A percentile compares a stretch with the other conserved stretches of the same genome.
Evolutionary conservation across 768 basidiomycete species (phyloP).

Genomic region (Panaeolus papilionaceus): DNA sequence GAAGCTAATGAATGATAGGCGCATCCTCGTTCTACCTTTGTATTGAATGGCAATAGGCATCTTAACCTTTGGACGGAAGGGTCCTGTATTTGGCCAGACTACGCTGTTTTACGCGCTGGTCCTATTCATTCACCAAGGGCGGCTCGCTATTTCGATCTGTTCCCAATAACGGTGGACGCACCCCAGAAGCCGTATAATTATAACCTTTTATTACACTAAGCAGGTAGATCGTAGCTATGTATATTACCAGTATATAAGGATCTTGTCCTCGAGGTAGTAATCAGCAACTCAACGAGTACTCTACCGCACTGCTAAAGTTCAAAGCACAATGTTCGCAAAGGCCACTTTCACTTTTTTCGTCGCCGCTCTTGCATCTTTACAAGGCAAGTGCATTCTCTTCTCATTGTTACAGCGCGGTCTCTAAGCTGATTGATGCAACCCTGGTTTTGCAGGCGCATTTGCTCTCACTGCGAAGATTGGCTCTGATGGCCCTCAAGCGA

Average conservation of each 20-base stretch:
- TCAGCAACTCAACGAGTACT: background rate
- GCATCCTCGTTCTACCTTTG: no score
- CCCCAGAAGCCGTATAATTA: background rate
- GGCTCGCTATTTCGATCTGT: background rate
- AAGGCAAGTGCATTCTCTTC: background rate
- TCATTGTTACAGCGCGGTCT: no score
- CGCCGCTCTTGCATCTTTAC: background rate
- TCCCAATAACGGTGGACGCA: background rate
- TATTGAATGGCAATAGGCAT: background rate
- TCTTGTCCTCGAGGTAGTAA: background rate
- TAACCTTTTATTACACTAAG: background rate
- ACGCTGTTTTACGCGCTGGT: no score
- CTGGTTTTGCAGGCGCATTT: background rate
- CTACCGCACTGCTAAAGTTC: background rate
- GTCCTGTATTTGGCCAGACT: conserved; percentile 21
- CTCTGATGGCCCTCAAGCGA: background rate
- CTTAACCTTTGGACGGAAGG: conserved; percentile 68
- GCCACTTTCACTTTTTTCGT: background rate
- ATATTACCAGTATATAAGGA: background rate
- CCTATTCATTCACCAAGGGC: background rate
- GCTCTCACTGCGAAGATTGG: background rate
- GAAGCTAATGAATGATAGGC: no score
- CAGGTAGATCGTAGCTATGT: background rate
- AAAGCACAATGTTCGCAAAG: conserved; percentile 1
- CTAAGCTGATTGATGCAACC: background rate